These are phyloP conservation scores for Paratrypanosoma confusum DNA, from an alignment of 208 protist species.

Conservation along the genomic window DNA sequence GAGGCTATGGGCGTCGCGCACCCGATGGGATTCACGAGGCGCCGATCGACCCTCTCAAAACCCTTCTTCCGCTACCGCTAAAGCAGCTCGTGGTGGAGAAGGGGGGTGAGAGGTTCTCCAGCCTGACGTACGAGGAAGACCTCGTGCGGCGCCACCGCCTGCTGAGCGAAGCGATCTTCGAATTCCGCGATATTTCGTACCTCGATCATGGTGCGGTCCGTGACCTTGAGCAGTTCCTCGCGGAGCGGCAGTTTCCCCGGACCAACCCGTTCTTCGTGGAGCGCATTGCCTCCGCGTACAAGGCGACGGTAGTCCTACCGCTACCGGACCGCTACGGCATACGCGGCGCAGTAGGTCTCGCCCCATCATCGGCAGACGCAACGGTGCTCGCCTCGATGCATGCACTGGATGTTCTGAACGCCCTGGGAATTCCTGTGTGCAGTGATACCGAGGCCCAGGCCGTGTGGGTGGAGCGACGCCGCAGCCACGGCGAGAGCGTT, in stretches of 20 bases:
- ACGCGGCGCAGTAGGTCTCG: constrained; percentile 74
- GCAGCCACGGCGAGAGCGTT: not conserved
- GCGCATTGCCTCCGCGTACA: constrained; percentile 23
- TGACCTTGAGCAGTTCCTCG: constrained; percentile 36
- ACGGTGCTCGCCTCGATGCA: constrained; percentile 71
- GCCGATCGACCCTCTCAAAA: constrained; percentile 24
- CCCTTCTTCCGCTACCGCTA: constrained; percentile 44
- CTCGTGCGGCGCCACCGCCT: constrained; percentile 43
- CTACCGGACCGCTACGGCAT: constrained; percentile 52
- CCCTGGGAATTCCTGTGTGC: constrained; percentile 55
- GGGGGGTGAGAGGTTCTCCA: constrained; percentile 47
- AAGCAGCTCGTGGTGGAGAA: constrained; percentile 58
- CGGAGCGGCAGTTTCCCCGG: constrained; percentile 16
- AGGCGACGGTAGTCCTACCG: constrained; percentile 72
- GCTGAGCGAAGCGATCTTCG: constrained; percentile 36
- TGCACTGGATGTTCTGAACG: constrained; percentile 58
- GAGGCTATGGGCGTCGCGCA: constrained; percentile 62
- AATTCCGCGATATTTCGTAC: constrained; percentile 46
- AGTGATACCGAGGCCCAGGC: constrained; percentile 14
- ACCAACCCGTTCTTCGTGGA: constrained; percentile 57
- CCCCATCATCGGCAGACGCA: constrained; percentile 30
- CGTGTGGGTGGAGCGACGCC: constrained; percentile 23
- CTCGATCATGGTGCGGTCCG: constrained; percentile 32
- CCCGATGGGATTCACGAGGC: constrained; percentile 35
- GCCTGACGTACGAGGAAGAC: constrained; percentile 46